Conservation (phyloP, 140 eudicot genomes). For the Stevia rebaudiana region DNA sequence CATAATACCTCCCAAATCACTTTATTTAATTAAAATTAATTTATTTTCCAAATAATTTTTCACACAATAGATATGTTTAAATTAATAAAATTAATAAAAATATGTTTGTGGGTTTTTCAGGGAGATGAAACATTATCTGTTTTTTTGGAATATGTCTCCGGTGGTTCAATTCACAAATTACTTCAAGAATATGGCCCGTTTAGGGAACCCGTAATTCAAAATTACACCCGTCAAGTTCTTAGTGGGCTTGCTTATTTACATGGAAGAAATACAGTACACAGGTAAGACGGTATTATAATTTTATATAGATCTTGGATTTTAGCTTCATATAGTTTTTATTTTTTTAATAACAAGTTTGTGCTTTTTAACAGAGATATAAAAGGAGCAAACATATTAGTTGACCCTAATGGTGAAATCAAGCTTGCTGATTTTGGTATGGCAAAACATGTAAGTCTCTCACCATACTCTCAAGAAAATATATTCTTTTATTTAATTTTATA, state of each 20-base stretch:
- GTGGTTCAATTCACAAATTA: slow-evolving; percentile 92
- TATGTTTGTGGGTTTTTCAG: slow-evolving; percentile 31
- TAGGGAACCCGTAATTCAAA: slow-evolving; percentile 90
- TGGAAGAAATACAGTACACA: slow-evolving; percentile 78
- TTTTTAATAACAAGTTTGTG: slow-evolving; percentile 5
- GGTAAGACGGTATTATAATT: slow-evolving; percentile 33
- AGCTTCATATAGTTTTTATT: background rate
- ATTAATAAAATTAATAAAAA: background rate
- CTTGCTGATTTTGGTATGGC: slow-evolving; percentile 99
- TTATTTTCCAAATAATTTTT: background rate
- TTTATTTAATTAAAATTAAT: background rate
- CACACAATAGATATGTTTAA: no score
- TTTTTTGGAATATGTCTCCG: slow-evolving; percentile 89
- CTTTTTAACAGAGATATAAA: slow-evolving; percentile 71
- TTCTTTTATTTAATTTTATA: background rate
- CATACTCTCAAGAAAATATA: background rate
- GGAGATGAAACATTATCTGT: slow-evolving; percentile 85
- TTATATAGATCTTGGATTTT: slow-evolving; percentile 2
- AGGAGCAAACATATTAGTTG: slow-evolving; percentile 96
- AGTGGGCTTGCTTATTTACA: slow-evolving; percentile 90
- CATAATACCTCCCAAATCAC: background rate
- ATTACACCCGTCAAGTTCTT: slow-evolving; percentile 90
- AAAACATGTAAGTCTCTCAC: slow-evolving; percentile 63
- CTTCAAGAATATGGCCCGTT: slow-evolving; percentile 92
- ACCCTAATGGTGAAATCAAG: slow-evolving; percentile 89